Evolutionary conservation across 1,139 yeast species (phyloP).

Genomic region (Hyphopichia buzzinii): DNA sequence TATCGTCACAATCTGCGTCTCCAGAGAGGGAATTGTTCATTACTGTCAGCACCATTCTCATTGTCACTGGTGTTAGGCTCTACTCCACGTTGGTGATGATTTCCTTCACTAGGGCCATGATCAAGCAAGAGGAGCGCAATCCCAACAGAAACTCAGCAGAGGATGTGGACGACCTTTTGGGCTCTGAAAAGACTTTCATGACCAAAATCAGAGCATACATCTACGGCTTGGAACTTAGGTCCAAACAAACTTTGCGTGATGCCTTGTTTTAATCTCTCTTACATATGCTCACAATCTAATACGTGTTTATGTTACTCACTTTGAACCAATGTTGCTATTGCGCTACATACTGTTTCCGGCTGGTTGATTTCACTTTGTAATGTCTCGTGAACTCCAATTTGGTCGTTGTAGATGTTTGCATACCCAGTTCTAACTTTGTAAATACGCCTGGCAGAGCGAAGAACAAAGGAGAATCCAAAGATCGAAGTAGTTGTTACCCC

Average conservation of each 20-base stretch:
- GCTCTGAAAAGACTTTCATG: constrained; percentile 17
- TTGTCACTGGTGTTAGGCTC: constrained; percentile 52
- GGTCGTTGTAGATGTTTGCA: too few species aligned
- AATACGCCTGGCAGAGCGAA: too few species aligned
- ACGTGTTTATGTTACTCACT: too few species aligned
- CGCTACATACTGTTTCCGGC: too few species aligned
- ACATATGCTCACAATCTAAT: too few species aligned
- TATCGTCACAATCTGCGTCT: constrained; percentile 60
- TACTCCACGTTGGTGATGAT: constrained; percentile 66
- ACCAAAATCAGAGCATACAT: constrained; percentile 22
- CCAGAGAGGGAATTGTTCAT: constrained; percentile 69
- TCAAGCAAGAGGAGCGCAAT: constrained; percentile 32
- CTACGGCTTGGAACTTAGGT: constrained; percentile 29
- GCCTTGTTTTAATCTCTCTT: constrained; percentile 14
- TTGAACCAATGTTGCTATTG: too few species aligned
- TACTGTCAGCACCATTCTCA: constrained; percentile 56
- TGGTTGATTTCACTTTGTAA: too few species aligned
- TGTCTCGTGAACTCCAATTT: too few species aligned
- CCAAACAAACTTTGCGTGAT: constrained; percentile 28
- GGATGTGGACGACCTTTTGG: constrained; percentile 21
- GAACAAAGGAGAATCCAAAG: too few species aligned
- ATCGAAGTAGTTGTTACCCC: too few species aligned
- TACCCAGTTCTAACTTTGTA: too few species aligned
- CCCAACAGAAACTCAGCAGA: constrained; percentile 23
- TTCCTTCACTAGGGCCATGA: constrained; percentile 53